Conservation (phyloP, 345 rosid genomes). For the Aquilaria sinensis region DNA sequence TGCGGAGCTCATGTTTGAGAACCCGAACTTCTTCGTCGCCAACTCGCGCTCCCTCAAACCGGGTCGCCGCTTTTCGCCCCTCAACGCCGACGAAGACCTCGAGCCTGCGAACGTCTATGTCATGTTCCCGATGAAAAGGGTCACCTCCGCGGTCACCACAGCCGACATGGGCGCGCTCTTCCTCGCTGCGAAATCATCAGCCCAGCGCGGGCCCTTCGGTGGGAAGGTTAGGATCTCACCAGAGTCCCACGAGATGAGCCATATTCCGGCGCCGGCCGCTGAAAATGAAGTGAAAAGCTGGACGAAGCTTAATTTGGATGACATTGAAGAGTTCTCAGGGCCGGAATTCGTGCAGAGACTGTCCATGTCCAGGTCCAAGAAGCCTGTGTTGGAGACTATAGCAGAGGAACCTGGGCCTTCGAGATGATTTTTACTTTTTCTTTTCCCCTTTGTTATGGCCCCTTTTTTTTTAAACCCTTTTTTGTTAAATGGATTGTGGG, state of each 20-base stretch:
- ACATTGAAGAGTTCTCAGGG: constrained; percentile 49
- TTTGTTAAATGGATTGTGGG: too few species aligned
- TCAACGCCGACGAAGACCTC: constrained; percentile 75
- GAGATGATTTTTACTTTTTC: constrained; percentile 3
- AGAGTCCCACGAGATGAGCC: constrained; percentile 6
- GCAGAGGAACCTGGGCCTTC: constrained; percentile 43
- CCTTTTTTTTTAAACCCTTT: too few species aligned
- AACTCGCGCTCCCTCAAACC: constrained; percentile 59
- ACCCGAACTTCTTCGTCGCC: constrained; percentile 65
- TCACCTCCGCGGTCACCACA: constrained; percentile 47
- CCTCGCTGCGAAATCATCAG: constrained; percentile 39
- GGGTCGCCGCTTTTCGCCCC: constrained; percentile 60
- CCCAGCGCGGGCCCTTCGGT: constrained; percentile 36
- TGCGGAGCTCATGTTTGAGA: constrained; percentile 87
- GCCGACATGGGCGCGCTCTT: constrained; percentile 62
- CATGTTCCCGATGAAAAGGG: constrained; percentile 70
- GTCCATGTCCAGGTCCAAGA: constrained; percentile 68
- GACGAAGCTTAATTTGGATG: constrained; percentile 48
- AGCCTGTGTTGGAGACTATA: constrained; percentile 73
- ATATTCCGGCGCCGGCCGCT: constrained; percentile 13
- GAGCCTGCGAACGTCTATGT: constrained; percentile 56
- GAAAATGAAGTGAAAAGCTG: constrained; percentile 1
- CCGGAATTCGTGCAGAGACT: constrained; percentile 51
- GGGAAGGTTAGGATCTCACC: constrained; percentile 28
- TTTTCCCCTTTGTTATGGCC: too few species aligned